Conservation (phyloP, 306 rosid species). For the Trifolium dubium region DNA sequence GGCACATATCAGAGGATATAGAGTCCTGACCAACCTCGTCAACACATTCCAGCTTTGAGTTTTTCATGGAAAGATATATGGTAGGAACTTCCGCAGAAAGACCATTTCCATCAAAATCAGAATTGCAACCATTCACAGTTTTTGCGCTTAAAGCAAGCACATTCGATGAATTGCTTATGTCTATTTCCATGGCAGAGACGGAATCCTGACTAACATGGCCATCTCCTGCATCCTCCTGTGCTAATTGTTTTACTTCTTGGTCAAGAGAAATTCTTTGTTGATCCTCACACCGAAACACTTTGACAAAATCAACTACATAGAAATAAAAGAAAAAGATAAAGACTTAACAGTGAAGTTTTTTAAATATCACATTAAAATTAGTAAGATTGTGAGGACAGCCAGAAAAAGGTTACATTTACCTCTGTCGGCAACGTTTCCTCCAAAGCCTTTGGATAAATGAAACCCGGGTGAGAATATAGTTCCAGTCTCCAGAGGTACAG, state of each 20-base stretch:
- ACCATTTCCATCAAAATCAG: conserved; percentile 68
- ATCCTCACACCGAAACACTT: conserved; percentile 71
- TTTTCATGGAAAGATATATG: conserved; percentile 81
- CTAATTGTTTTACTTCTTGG: conserved; percentile 41
- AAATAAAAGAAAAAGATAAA: conserved; percentile 46
- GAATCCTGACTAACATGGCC: conserved; percentile 52
- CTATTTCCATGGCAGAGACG: conserved; percentile 52
- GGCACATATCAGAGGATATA: conserved; percentile 71
- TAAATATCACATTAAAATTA: conserved; percentile 38
- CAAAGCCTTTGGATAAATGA: conserved; percentile 68
- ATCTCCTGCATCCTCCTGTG: conserved; percentile 47
- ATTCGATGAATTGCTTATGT: conserved; percentile 39
- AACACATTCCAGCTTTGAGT: conserved; percentile 87
- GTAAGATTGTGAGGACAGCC: conserved; percentile 1
- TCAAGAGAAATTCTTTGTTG: conserved; percentile 49
- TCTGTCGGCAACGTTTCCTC: conserved; percentile 63
- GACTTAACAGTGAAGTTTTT: conserved; percentile 16
- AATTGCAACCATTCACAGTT: conserved; percentile 48
- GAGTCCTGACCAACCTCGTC: conserved; percentile 91
- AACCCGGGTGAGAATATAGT: conserved; percentile 93
- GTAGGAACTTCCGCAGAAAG: conserved; percentile 82
- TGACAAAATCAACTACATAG: conserved; percentile 70
- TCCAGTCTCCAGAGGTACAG: conserved; percentile 55
- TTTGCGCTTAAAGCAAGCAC: conserved; percentile 42
- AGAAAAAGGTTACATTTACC: conserved; percentile 59